Percentiles rank a stretch among this genome's conserved stretches.
Evolutionary conservation across 2,329 filamentous ascomycete genomes (phyloP).

Genomic region (Aspergillus viridinutans): DNA sequence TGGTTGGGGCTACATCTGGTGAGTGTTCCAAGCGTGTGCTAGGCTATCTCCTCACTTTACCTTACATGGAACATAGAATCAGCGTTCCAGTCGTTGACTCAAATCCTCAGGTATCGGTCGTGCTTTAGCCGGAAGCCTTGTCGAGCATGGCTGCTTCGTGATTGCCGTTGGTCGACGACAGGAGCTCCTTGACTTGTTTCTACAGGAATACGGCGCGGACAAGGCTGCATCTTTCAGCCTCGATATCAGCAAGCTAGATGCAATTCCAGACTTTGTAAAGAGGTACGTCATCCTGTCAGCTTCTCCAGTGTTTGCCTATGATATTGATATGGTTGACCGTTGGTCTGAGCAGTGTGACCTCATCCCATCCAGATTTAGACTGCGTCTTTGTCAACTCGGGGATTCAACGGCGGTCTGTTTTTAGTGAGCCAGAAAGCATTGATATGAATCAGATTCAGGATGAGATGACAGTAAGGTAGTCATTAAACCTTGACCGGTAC

Average conservation of each 20-base stretch:
- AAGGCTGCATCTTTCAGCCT: constrained; percentile 45
- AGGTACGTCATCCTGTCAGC: constrained; percentile 27
- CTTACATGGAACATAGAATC: too few species aligned
- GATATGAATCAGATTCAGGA: constrained; percentile 42
- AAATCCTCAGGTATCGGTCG: constrained; percentile 33
- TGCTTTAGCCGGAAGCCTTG: constrained; percentile 47
- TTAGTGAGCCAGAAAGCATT: constrained; percentile 45
- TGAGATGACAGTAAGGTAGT: constrained; percentile 43
- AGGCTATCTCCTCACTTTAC: too few species aligned
- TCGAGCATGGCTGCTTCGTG: constrained; percentile 45
- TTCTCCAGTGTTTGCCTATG: neutral
- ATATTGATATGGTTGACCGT: too few species aligned
- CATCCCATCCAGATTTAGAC: constrained; percentile 49
- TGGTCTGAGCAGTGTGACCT: constrained; percentile 23
- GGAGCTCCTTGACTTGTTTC: constrained; percentile 49
- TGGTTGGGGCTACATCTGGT: constrained; percentile 49
- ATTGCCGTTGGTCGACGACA: constrained; percentile 50
- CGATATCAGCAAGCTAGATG: constrained; percentile 49
- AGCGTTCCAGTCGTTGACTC: neutral
- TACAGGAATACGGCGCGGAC: constrained; percentile 43
- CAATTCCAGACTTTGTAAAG: neutral
- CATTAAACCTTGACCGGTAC: too few species aligned
- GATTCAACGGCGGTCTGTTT: constrained; percentile 50
- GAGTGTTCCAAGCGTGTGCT: too few species aligned
- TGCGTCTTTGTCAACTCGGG: constrained; percentile 52